phyloP scores from a whole-genome alignment of 768 basidiomycete species.

The Lanmaoa rubissima region DNA sequence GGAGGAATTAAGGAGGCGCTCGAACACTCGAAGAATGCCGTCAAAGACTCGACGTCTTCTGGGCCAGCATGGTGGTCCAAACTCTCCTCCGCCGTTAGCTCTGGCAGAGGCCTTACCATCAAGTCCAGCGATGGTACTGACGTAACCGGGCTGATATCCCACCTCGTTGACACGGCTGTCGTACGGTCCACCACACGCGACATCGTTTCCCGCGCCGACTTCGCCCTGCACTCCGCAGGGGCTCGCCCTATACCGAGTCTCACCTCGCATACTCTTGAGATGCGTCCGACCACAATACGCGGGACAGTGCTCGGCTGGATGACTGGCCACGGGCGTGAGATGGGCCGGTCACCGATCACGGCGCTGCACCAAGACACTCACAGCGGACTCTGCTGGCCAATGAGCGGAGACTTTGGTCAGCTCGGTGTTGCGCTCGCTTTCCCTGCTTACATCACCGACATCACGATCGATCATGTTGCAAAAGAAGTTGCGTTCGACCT shows the following conservation, averaged over 20 bases:
- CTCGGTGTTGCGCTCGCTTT: conserved; percentile 78
- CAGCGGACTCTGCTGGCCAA: conserved; percentile 93
- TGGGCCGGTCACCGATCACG: conserved; percentile 81
- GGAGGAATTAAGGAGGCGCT: conserved; percentile 67
- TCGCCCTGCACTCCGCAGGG: conserved; percentile 80
- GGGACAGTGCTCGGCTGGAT: conserved; percentile 52
- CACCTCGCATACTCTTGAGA: conserved; percentile 76
- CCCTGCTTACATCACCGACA: conserved; percentile 51
- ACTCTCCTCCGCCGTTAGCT: conserved; percentile 44
- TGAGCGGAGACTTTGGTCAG: conserved; percentile 74
- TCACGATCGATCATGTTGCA: conserved; percentile 89
- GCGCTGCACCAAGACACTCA: conserved; percentile 85
- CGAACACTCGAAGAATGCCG: conserved; percentile 55
- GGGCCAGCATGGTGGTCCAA: conserved; percentile 74
- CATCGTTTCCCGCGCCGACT: conserved; percentile 77
- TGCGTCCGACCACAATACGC: conserved; percentile 51
- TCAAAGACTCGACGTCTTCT: conserved; percentile 37
- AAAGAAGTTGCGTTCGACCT: conserved; percentile 80
- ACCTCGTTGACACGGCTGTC: conserved; percentile 77
- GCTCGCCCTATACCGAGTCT: conserved; percentile 78
- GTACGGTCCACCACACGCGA: conserved; percentile 68
- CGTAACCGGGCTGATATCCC: conserved; percentile 63
- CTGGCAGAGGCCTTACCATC: conserved; percentile 54
- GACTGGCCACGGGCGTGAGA: conserved; percentile 58
- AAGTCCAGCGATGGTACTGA: conserved; percentile 77